A percentile compares a stretch with the other conserved stretches of the same genome.
Evolutionary conservation across 1,284 basidiomycete genomes (phyloP).

Genomic region (Flammula alnicola): DNA sequence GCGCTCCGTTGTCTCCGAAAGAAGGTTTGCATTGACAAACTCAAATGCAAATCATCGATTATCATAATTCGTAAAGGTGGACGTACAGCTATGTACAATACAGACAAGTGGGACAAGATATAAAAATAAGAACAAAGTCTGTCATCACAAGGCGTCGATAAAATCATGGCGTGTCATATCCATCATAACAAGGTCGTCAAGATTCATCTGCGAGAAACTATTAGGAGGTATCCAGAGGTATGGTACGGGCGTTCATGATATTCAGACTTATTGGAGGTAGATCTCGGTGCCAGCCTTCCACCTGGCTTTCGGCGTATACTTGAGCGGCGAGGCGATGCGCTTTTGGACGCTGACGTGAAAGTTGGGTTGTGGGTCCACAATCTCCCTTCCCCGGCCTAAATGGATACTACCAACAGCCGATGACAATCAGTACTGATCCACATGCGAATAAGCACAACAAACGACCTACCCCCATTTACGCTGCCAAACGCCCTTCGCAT

Average conservation of each 20-base stretch:
- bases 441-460: not conserved
- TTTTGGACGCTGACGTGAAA: slow-evolving; percentile 59
- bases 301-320: slow-evolving; percentile 55
- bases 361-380: slow-evolving; percentile 44
- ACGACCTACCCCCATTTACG: slow-evolving; percentile 37
- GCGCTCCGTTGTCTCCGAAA: too few relatives aligned
- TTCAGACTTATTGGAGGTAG: slow-evolving; percentile 44
- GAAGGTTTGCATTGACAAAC: too few relatives aligned
- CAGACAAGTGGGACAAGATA: not conserved
- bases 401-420: slow-evolving; percentile 36
- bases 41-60: too few relatives aligned
- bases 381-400: slow-evolving; percentile 51
- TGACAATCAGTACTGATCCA: not conserved
- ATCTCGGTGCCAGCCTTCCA: slow-evolving; percentile 51
- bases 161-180: not conserved
- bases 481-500: slow-evolving; percentile 45
- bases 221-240: not conserved
- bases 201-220: not conserved
- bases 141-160: not conserved
- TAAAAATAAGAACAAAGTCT: not conserved
- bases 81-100: too few relatives aligned
- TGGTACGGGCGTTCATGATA: not conserved
- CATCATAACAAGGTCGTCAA: slow-evolving; percentile 1
- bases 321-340: slow-evolving; percentile 47
- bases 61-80: too few relatives aligned